These are phyloP conservation scores for Globisporangium camurandrum DNA, from an alignment of 352 stramenopile genomes.

Conservation along the genomic window DNA sequence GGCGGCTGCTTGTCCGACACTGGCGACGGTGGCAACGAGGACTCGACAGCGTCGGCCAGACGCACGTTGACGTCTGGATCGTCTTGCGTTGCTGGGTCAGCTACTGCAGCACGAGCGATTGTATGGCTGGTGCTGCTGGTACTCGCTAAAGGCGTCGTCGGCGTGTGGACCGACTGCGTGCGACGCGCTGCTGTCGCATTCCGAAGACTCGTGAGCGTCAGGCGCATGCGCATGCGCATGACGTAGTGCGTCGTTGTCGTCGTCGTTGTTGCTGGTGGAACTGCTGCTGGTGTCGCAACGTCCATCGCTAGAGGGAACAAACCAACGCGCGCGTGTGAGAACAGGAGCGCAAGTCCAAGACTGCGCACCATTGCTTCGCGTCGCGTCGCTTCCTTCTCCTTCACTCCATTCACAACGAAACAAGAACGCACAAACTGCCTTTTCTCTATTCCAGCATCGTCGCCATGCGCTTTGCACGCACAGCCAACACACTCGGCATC, in stretches of 20 bases:
- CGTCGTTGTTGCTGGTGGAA: background rate
- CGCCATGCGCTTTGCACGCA: conserved; percentile 9
- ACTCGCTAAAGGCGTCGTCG: background rate
- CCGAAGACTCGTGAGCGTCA: conserved; percentile 4
- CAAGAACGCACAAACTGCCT: background rate
- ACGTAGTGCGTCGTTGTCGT: background rate
- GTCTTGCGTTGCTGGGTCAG: too few species aligned
- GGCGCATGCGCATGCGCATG: conserved; percentile 3
- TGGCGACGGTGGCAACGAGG: background rate
- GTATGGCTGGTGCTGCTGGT: background rate
- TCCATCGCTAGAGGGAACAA: too few species aligned
- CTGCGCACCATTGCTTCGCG: too few species aligned
- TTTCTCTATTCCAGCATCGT: background rate
- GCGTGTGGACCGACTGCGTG: too few species aligned
- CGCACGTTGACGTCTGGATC: too few species aligned
- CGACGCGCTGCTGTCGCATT: background rate
- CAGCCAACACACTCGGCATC: conserved; percentile 8
- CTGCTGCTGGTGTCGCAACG: background rate
- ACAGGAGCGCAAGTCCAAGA: too few species aligned
- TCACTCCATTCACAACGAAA: background rate
- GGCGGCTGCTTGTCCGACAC: background rate
- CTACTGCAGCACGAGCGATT: too few species aligned
- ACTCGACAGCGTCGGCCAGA: too few species aligned
- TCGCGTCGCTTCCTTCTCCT: background rate
- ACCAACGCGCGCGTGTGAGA: too few species aligned